Conservation (phyloP, 176 grass and related monocot genomes). For the Oryza punctata region DNA sequence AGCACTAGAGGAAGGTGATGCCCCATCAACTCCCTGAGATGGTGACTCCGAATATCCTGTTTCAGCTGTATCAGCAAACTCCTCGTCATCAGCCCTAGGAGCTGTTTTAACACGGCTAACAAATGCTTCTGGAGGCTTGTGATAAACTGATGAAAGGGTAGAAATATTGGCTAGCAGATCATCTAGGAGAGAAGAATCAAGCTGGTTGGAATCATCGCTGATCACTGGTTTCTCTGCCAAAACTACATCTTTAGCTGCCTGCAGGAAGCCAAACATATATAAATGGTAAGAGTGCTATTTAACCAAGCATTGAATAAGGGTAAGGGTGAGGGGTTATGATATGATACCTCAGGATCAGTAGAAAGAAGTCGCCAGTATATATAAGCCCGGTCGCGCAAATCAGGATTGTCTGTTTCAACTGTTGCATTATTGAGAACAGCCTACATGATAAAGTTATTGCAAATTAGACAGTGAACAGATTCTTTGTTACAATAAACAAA, state of each 20-base stretch:
- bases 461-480: slow-evolving; percentile 29
- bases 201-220: slow-evolving; percentile 93
- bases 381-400: slow-evolving; percentile 95
- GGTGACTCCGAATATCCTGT: slow-evolving; percentile 83
- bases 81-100: slow-evolving; percentile 79
- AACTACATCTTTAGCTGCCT: slow-evolving; percentile 99
- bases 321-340: background rate
- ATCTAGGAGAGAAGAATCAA: slow-evolving; percentile 91
- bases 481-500: background rate
- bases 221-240: slow-evolving; percentile 97
- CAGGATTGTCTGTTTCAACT: slow-evolving; percentile 98
- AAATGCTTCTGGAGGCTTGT: slow-evolving; percentile 94
- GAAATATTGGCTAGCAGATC: slow-evolving; percentile 97
- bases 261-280: slow-evolving; percentile 22
- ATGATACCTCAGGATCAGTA: slow-evolving; percentile 93
- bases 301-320: slow-evolving; percentile 6
- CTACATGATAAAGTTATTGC: slow-evolving; percentile 47
- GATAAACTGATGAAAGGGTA: slow-evolving; percentile 96
- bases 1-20: slow-evolving; percentile 65
- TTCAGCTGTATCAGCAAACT: slow-evolving; percentile 80
- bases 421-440: slow-evolving; percentile 99
- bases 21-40: slow-evolving; percentile 78
- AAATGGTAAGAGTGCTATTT: slow-evolving; percentile 17
- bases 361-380: slow-evolving; percentile 99
- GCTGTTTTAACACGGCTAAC: slow-evolving; percentile 83